phyloP scores from a whole-genome alignment of 768 basidiomycete genomes.

The Pleurotus tuber-regium region DNA sequence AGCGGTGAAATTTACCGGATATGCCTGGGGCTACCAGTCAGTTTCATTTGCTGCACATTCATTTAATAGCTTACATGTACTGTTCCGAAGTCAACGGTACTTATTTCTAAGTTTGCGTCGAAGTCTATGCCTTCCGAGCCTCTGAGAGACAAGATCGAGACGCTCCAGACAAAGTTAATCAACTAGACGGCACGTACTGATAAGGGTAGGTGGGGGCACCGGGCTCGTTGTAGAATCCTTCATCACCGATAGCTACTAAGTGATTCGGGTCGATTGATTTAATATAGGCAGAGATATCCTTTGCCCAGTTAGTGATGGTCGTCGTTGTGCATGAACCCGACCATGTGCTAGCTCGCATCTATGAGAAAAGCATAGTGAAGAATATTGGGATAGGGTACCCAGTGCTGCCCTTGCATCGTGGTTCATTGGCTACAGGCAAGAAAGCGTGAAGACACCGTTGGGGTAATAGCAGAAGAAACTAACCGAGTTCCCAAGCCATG shows the following conservation, averaged over 20 bases:
- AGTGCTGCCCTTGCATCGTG: constrained; percentile 16
- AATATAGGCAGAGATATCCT: constrained; percentile 23
- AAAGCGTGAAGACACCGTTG: constrained; percentile 9
- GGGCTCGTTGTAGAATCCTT: constrained; percentile 60
- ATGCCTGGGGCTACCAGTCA: constrained; percentile 24
- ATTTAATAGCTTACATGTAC: constrained; percentile 45
- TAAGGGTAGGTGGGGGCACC: constrained; percentile 50
- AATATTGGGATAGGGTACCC: constrained; percentile 9
- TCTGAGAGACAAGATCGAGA: constrained; percentile 23
- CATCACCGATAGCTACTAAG: constrained; percentile 50
- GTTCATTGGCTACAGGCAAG: constrained; percentile 21
- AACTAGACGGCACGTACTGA: constrained; percentile 31
- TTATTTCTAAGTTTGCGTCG: constrained; percentile 51
- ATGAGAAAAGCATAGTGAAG: not conserved
- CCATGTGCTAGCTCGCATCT: constrained; percentile 21
- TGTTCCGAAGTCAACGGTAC: constrained; percentile 63
- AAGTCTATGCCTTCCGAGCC: constrained; percentile 63
- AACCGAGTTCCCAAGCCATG: constrained; percentile 29
- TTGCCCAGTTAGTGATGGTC: constrained; percentile 28
- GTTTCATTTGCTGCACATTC: not conserved
- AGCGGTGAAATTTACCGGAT: constrained; percentile 22
- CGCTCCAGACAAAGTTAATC: not conserved
- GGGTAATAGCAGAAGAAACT: constrained; percentile 22
- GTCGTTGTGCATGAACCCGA: constrained; percentile 32
- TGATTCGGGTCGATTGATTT: constrained; percentile 33